phyloP scores from a whole-genome alignment of 108 stramenopile genomes.

The Aurantiochytrium sp. region DNA sequence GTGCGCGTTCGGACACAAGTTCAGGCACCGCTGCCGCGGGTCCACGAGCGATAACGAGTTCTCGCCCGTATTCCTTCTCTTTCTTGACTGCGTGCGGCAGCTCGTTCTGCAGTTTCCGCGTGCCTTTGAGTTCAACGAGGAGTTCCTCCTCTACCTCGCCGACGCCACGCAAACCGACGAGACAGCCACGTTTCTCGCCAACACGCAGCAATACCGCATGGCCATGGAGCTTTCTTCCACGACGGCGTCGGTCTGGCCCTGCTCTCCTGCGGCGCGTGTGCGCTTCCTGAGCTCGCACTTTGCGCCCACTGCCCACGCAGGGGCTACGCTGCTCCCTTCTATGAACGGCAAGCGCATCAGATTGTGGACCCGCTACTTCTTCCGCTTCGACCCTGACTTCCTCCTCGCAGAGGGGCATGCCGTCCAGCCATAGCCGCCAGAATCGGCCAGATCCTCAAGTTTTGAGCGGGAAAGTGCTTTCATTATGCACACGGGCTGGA shows the following conservation, averaged over 20 bases:
- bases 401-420: no score
- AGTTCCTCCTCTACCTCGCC: slow-evolving; percentile 52
- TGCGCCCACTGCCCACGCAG: background rate
- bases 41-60: slow-evolving; percentile 35
- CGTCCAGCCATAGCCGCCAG: no score
- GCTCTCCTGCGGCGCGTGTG: background rate
- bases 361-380: background rate
- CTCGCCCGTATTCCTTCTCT: slow-evolving; percentile 53
- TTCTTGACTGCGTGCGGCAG: slow-evolving; percentile 50
- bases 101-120: slow-evolving; percentile 40
- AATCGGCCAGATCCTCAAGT: no score
- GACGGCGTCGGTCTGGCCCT: background rate
- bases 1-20: slow-evolving; percentile 60
- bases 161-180: slow-evolving; percentile 47
- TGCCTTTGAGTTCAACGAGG: slow-evolving; percentile 56
- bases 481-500: no score
- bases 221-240: background rate
- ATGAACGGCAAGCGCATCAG: background rate
- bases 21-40: slow-evolving; percentile 32
- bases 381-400: background rate
- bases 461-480: no score
- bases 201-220: slow-evolving; percentile 52
- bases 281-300: background rate
- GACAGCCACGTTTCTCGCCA: slow-evolving; percentile 59
- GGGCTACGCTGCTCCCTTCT: background rate